Evolutionary conservation across 371 early-diverging fungal species (phyloP).

Genomic region (Dichotomocladium elegans): DNA sequence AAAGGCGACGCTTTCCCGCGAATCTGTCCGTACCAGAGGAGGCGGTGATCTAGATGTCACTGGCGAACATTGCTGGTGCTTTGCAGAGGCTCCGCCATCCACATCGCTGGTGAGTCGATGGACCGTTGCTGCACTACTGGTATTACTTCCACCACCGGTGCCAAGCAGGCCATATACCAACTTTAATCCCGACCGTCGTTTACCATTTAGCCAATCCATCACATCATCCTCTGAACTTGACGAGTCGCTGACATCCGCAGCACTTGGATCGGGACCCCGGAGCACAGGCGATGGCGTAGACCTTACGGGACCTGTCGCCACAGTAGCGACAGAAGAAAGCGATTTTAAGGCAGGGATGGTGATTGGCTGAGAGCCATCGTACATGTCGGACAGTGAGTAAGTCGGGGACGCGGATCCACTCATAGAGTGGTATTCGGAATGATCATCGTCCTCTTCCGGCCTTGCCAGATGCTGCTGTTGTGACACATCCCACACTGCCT

Average conservation of each 20-base stretch:
- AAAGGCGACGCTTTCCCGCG: background rate
- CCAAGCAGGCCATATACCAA: conserved; percentile 40
- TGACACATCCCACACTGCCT: conserved; percentile 24
- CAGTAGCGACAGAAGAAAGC: background rate
- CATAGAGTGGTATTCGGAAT: background rate
- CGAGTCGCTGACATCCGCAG: conserved; percentile 12
- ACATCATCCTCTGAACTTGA: conserved; percentile 40
- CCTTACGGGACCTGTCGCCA: background rate
- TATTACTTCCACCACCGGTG: conserved; percentile 4
- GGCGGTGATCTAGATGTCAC: no score
- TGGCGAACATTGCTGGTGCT: conserved; percentile 16
- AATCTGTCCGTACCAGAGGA: background rate
- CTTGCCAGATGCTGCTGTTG: no score
- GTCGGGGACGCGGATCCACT: background rate
- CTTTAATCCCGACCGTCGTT: conserved; percentile 39
- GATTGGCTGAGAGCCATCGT: conserved; percentile 31
- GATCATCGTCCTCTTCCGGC: no score
- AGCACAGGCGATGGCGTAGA: background rate
- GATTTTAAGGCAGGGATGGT: conserved; percentile 12
- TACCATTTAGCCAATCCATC: conserved; percentile 36
- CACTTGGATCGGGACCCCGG: conserved; percentile 7
- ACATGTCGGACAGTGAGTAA: conserved; percentile 29
- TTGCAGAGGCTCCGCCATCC: conserved; percentile 16
- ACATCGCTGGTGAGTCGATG: conserved; percentile 11
- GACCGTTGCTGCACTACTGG: conserved; percentile 22